Base-by-base conservation (phyloP, 2,329 filamentous ascomycete species). In the Coleophoma eucalyptorum region DNA sequence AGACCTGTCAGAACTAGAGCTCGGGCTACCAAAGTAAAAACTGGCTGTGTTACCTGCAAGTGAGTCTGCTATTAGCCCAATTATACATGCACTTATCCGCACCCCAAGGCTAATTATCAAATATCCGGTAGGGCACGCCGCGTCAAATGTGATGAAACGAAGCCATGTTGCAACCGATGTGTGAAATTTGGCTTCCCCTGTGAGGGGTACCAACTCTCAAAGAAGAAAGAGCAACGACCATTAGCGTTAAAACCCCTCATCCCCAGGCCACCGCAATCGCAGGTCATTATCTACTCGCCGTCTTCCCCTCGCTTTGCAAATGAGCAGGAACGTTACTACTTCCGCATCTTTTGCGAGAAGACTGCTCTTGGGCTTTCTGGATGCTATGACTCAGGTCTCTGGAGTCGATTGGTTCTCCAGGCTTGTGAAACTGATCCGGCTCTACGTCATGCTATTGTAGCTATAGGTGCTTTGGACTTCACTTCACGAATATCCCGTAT, bases 381-480 rank as follows among this genome's bases (percentile, higher is more conserved):
- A 3, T 48, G 33, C 16, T 46, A 45, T 21, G 26, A 35, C n/a
- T 35, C 49, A 3, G 43, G n/a, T 15, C 5, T 51, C 6, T 54
- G 52, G 52, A 40, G 31, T 11, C 46, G 43, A 20, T 48, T 51
- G 19, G 43, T 54, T 18, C 46, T 54, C 12, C 52, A 54, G 40
- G 49, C 49, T 2, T 51, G 43, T 11, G 45, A 43, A 32, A 42
- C 20, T 5, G 49, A 48, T n/a, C 26, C 37, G 6, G 44, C 52
- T 16, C 49, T 54, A 21, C 52, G 52, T 4, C 46, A 54, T 21
- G 49, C 49, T 19, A 49, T 51, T 6, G 50, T 54, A 15, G 47
- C 52, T 7, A 54, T 54, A 13, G 52, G 49, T 12, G 52, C 52
- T 21, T 26, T 54, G 18, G 52, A 54, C 26, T 49, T 51, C 45